Base-by-base conservation (phyloP, 2,329 filamentous ascomycete genomes). In the Lojkania enalia region DNA sequence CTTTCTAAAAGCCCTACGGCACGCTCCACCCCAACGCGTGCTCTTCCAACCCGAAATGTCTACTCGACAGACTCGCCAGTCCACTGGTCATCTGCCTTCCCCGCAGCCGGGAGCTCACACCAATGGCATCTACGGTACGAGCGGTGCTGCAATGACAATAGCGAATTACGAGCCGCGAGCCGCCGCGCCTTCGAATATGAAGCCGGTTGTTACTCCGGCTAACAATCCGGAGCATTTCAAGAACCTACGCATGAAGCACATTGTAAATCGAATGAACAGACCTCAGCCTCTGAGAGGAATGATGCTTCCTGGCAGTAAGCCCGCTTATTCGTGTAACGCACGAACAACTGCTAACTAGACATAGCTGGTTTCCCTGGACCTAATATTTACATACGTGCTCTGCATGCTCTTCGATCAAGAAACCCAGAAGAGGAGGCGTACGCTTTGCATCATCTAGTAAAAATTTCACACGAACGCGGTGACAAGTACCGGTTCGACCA, bases 401-500 rank as follows among this genome's bases (percentile, higher is more conserved):
- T 95, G 27, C 85, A 91, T 56, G 86, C 91, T 3, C 74, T 99
- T 19, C 87, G 88, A 51, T 96, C 90, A 12, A 83, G 83, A 2
- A 82, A 95, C 19, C 80, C 81, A 3, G 80, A 85, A 11, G 92
- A 99, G 65, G 87, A 96, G 60, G 85, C 89, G n/a, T 97, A 95
- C 71, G 92, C 90, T 0, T 76, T 97, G 9, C 90, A 95, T 59
- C 92, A 97, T 60, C 74, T 97, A 3, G 90, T 97, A 48, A 95
- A 96, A 66, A 96, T 97, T 20, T 96, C 91, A 0, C 94, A 86
- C 63, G 91, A 97, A 69, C 83, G 91, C 32, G 92, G 92, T 35
- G 94, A 97, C 66, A 96, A 96, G 70, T 96, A 95, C 72, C 87
- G 89, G 49, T 96, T 97, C 55, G 90, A 95, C 58, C 88, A 89